Base-by-base conservation (phyloP, 345 rosid genomes). In the Murraya koenigii region DNA sequence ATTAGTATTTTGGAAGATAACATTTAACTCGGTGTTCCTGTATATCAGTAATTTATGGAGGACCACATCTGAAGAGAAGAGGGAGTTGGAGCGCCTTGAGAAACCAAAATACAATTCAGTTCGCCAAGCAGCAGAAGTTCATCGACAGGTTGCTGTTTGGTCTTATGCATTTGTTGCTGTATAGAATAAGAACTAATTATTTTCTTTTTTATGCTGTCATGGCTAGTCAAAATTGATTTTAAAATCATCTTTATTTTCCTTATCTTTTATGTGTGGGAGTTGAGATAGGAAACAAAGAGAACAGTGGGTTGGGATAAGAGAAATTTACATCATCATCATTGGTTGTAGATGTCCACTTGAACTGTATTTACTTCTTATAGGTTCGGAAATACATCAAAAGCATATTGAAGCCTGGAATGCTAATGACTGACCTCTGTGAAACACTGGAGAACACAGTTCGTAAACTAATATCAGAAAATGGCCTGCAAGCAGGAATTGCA, bases 81-180 rank as follows among this genome's bases (percentile, higher is more conserved):
- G 97, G 84, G 97, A 93, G 77, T 77, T 93, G 80, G 97, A 97
- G 87, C 97, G 96, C 71, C 87, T 89, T 73, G 84, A 91, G 77
- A 93, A 90, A 77, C 98, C 97, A 49, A 86, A 85, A n/a, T 91
- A 94, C 75, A 94, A 90, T 86, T 93, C 98, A 55, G 91, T 91
- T 76, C 98, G 94, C 33, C 98, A 87, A 75, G 99, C 98, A 36
- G 99, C 99, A 15, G 99, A 94, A 90, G 98, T 94, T 79, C 99
- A 96, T 87, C 94, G 97, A 55, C 98, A 94, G 97, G 98, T 96
- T 80, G 69, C 60, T 44, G 10, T 39, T 63, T 55, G 22, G 44
- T 70, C 41, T 49, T 79, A 6, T 66, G 8, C 61, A 8, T 28
- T 15, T 39, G 30, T 19, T 19, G 26, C n/a, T 23, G 52, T 49